Conservation (phyloP, 768 basidiomycete genomes). For the Tulasnella sp. region DNA sequence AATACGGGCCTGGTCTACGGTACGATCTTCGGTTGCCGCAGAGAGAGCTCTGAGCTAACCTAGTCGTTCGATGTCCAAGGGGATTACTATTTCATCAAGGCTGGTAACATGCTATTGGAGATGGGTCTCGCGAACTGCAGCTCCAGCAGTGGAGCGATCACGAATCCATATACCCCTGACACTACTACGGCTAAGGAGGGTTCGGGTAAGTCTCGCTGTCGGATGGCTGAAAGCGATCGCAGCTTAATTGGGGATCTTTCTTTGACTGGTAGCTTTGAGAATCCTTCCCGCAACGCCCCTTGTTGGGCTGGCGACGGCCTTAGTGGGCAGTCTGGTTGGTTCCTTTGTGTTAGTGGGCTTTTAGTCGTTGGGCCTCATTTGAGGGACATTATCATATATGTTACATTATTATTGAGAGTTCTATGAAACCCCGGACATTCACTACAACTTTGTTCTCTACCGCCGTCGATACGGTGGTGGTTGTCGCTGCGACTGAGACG, state of each 20-base stretch:
- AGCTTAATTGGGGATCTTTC: neutral
- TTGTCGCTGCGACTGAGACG: neutral
- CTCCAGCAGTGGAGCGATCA: slow-evolving; percentile 11
- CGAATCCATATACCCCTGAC: neutral
- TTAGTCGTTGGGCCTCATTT: neutral
- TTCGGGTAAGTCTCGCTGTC: neutral
- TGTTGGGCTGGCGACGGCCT: neutral
- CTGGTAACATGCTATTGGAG: slow-evolving; percentile 24
- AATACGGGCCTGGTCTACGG: slow-evolving; percentile 29
- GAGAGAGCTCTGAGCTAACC: neutral
- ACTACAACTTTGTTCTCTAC: neutral
- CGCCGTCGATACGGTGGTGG: neutral
- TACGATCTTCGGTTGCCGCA: neutral
- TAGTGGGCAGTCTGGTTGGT: neutral
- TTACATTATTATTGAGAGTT: neutral
- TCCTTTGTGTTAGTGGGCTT: neutral
- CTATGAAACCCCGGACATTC: neutral
- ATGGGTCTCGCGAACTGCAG: slow-evolving; percentile 28
- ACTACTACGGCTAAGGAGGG: neutral
- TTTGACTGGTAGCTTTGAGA: neutral
- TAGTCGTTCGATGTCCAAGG: neutral
- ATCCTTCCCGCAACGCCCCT: neutral
- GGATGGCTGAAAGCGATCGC: neutral
- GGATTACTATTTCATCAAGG: slow-evolving; percentile 31
- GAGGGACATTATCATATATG: neutral